phyloP scores from a whole-genome alignment of 106 monocot species.

The Apostasia ramifera region DNA sequence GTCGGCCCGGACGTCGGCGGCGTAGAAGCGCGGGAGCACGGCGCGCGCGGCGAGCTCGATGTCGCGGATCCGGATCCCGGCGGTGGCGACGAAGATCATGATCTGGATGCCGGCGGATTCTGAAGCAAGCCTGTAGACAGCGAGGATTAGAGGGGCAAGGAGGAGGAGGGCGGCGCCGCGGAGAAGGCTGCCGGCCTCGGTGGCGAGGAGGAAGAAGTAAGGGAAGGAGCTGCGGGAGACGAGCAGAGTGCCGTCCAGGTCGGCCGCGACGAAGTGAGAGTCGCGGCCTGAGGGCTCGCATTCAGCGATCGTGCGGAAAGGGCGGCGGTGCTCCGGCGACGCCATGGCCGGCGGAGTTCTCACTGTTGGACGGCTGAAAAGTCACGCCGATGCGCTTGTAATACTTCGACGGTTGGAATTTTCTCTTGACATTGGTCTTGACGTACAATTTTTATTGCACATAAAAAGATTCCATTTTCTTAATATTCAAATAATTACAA shows the following conservation, averaged over 20 bases:
- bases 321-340: constrained; percentile 3
- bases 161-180: constrained; percentile 68
- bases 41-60: constrained; percentile 52
- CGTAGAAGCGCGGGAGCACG: constrained; percentile 81
- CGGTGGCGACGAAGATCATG: constrained; percentile 53
- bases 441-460: too few relatives aligned
- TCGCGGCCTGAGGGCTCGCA: constrained; percentile 28
- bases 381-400: too few relatives aligned
- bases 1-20: constrained; percentile 56
- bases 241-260: constrained; percentile 85
- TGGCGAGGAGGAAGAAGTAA: constrained; percentile 83
- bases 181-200: constrained; percentile 70
- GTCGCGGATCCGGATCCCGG: constrained; percentile 43
- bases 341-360: neutral
- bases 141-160: constrained; percentile 39
- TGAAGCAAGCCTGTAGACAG: constrained; percentile 48
- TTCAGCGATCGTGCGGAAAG: constrained; percentile 29
- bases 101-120: constrained; percentile 57
- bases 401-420: too few relatives aligned
- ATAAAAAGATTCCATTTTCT: too few relatives aligned
- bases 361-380: neutral
- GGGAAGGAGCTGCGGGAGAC: constrained; percentile 74
- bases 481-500: too few relatives aligned
- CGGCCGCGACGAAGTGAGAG: constrained; percentile 47
- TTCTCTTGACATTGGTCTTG: too few relatives aligned